Evolutionary conservation across 208 protist genomes (phyloP), one percentile per base, ranked within the genome.

Genomic region (Acanthamoeba triangularis): DNA sequence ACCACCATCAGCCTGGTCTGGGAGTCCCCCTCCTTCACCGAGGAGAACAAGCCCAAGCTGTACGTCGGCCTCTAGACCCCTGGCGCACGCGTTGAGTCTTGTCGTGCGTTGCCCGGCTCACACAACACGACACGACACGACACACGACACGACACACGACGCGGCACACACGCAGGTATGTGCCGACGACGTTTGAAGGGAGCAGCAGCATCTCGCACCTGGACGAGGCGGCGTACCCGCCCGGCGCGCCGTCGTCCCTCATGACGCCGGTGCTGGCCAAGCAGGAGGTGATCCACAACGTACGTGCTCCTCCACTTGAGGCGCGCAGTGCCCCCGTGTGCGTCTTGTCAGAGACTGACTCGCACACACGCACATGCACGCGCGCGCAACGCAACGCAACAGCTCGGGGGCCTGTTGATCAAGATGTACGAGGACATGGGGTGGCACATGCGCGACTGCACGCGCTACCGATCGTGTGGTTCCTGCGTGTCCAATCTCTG

Each of bases 361-460:
- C n/a, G 1, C 18, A 82, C 72, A 82, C n/a, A n/a, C n/a, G n/a
- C n/a, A n/a, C n/a, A n/a, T n/a, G n/a, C n/a, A n/a, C 41, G 37
- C 41, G 13, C 72, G 33, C 6, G 33, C n/a, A 49, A 14, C 44
- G 44, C 0, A 49, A 49, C 1, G 2, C 1, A 6, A 44, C 88
- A 93, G 52, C 49, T 76, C 30, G 88, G 88, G 5, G 88, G 88
- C 6, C 30, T 61, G 61, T 16, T 93, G 35, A 67, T 93, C 56
- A 93, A 69, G 44, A 93, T 93, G 88, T 93, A 52, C 37, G 41
- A 76, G 44, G 88, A 93, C 61, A 93, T 93, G 88, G 88, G 88
- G 28, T 93, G 47, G 41, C 28, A 30, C n/a, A 93, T 93, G 61
- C 52, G 88, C 28, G 88, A 93, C n/a, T 93, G 88, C 47, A 93